A percentile compares a stretch with the other conserved stretches of the same genome.
These are phyloP conservation scores for Podosphaera aphanis DNA, from an alignment of 2,329 filamentous ascomycete genomes.

Conservation along the genomic window DNA sequence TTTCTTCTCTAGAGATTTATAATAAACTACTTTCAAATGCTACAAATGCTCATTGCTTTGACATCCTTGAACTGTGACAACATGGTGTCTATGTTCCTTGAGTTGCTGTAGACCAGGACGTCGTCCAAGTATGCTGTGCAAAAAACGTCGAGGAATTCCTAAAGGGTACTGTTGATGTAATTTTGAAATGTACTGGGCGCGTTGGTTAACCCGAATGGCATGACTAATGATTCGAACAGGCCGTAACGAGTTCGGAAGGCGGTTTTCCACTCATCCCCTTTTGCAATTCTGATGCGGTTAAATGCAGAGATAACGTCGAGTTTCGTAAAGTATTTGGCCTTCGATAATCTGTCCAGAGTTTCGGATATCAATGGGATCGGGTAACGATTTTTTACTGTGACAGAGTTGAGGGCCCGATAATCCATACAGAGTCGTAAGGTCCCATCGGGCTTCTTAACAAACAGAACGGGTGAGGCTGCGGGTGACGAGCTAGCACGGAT, in stretches of 20 bases:
- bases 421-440: not conserved
- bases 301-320: too few relatives aligned
- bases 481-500: not conserved
- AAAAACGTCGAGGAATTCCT: not conserved
- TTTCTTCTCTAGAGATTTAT: too few relatives aligned
- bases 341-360: not conserved
- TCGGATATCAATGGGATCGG: not conserved
- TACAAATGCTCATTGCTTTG: too few relatives aligned
- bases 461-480: not conserved
- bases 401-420: not conserved
- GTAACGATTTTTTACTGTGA: not conserved
- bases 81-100: not conserved
- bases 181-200: too few relatives aligned
- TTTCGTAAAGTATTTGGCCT: not conserved
- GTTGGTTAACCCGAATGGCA: too few relatives aligned
- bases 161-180: not conserved
- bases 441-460: not conserved
- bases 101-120: not conserved
- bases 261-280: too few relatives aligned
- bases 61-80: too few relatives aligned
- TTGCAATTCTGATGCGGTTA: too few relatives aligned
- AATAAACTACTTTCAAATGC: too few relatives aligned
- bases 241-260: too few relatives aligned
- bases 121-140: not conserved
- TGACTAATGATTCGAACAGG: too few relatives aligned